Evolutionary conservation across 495 filamentous ascomycete genomes (phyloP), one percentile per base, ranked within the genome.

Genomic region (Penicillium steckii): DNA sequence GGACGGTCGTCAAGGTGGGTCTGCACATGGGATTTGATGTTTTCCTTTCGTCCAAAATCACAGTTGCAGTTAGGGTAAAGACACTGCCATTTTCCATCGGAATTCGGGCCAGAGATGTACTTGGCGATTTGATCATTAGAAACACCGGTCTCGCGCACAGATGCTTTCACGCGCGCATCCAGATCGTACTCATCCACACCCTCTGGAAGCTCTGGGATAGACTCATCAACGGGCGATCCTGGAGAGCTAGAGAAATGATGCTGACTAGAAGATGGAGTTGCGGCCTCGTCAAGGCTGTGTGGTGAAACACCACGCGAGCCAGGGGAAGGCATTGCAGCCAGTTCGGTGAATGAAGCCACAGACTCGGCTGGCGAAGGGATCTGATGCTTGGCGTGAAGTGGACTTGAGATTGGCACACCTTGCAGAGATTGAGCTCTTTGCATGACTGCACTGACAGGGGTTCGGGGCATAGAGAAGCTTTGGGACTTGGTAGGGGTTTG

Each of bases 11-110:
- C 92, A 48, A 98, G 85, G 64, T 98, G 94, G 1, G 94, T 97
- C 68, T 98, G 94, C 37, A 98, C 89, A 67, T 98, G 94, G 8
- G 91, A 93, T 62, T 93, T 95, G 74, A 96, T 95, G 68, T 98
- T 98, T 70, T 98, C 94, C 66, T 95, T 94, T 43, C 94, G 81
- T 10, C 89, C 90, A 63, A 97, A 98, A 12, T 81, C 80, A 57
- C 94, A 92, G 32, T 80, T 76, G 74, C 94, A 98, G 10, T 83
- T 83, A 3, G 86, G 83, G 60, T 81, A 96, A 4, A 87, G 70
- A 66, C 94, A 98, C 2, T 88, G 76, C 89, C 91, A 97, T 69
- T 93, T 92, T 6, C 74, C 72, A 48, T 89, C 61, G 2, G 84
- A 74, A 54, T 90, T 86, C 0, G 91, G 91, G 9, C 91, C 91